Base-by-base conservation (phyloP, 768 basidiomycete species). In the Suillus ampliporus region DNA sequence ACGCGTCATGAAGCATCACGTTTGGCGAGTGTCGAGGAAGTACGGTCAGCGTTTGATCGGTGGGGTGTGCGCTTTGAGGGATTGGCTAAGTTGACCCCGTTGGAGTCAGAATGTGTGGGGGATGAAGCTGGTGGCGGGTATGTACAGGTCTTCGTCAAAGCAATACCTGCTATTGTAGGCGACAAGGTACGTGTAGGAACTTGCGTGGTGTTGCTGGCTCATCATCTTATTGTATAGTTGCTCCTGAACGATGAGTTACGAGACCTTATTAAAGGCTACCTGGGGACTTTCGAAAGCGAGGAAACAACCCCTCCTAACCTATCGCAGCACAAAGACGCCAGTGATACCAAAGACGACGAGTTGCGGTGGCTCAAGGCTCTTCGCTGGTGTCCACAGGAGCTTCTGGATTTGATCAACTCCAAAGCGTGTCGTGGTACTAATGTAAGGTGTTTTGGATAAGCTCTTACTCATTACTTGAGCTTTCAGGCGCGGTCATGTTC, bases 401-500 rank as follows among this genome's bases (percentile, higher is more conserved):
- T 99, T 57, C 75, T 95, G 15, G 92, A 95, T 40, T 77, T 99
- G 65, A 81, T 94, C 68, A 96, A 98, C 74, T 97, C 95, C 11
- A 96, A 94, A 77, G 97, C 97, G 26, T 99, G 97, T 71, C 83
- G 97, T 79, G 96, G 97, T 90, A 71, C 67, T 73, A 52, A 58
- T 37, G 51, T 53, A 61, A 64, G 60, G 41, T 53, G 44, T 35
- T 21, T n/a, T 26, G n/a, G 44, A 60, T 13, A n/a, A 5, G 40
- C 37, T 43, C 19, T 37, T 41, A n/a, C 28, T 50, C 31, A 40
- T 53, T 68, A 13, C 70, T 40, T 23, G 26, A 11, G 53, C 50
- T 56, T 57, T 23, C 72, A 97, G 95, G 96, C 58, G 96, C 97
- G 3, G 92, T 97, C 75, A 97, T 98, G 95, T 97, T 97, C 81